Conservation (phyloP, 345 rosid species). For the Aegle marmelos region DNA sequence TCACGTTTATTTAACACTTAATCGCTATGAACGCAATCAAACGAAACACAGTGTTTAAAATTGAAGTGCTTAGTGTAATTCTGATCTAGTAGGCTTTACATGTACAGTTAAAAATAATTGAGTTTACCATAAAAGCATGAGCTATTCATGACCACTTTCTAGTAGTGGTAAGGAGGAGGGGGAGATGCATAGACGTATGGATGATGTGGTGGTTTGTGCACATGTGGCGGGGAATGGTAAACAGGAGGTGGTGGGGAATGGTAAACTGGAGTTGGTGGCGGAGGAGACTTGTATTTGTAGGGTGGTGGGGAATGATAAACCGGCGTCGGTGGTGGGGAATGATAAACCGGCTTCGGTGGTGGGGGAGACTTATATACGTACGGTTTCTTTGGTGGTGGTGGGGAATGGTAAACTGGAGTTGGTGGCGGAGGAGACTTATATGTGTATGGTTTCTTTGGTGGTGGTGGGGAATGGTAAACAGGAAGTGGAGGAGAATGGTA, state of each 20-base stretch:
- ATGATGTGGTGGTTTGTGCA: background rate
- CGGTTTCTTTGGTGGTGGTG: background rate
- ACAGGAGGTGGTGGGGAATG: background rate
- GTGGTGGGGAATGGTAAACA: conserved; percentile 14
- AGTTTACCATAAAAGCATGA: conserved; percentile 13
- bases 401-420: conserved; percentile 18
- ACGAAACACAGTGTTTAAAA: background rate
- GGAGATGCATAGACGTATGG: conserved; percentile 35
- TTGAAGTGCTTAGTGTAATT: background rate
- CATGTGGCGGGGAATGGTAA: no score
- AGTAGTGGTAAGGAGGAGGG: conserved; percentile 64
- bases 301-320: no score
- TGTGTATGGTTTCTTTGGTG: background rate
- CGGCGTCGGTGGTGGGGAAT: no score
- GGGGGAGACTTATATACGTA: background rate
- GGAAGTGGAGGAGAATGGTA: conserved; percentile 17
- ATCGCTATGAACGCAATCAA: background rate
- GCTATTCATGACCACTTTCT: conserved; percentile 1
- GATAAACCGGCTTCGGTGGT: no score
- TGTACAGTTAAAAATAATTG: background rate
- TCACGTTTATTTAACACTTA: background rate
- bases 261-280: no score
- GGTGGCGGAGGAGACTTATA: conserved; percentile 27
- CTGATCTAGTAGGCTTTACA: no score
- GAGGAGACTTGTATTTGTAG: no score